Evolutionary conservation across 768 basidiomycete genomes (phyloP).

Genomic region (Calvatia gigantea): DNA sequence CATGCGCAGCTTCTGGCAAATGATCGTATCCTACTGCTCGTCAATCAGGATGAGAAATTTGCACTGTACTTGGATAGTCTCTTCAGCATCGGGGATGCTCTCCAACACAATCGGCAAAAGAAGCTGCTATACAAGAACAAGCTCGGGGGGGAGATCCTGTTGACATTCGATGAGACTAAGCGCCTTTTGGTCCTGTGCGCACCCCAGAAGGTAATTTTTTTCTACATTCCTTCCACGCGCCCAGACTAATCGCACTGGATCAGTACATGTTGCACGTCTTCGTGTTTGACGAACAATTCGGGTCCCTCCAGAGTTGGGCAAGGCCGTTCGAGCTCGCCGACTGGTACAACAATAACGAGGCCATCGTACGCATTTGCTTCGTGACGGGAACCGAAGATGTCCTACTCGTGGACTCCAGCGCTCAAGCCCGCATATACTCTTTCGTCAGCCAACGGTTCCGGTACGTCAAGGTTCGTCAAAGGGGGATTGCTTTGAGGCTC

Average conservation of each 20-base stretch:
- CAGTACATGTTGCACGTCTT: constrained; percentile 42
- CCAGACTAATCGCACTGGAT: neutral
- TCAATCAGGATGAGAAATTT: constrained; percentile 30
- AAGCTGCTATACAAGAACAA: constrained; percentile 36
- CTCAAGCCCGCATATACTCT: constrained; percentile 49
- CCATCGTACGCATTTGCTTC: constrained; percentile 32
- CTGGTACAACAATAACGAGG: constrained; percentile 35
- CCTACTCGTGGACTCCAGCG: constrained; percentile 40
- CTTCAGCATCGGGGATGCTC: constrained; percentile 25
- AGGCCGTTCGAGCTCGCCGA: constrained; percentile 32
- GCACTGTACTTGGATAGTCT: constrained; percentile 36
- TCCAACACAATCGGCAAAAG: constrained; percentile 24
- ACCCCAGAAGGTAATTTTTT: constrained; percentile 34
- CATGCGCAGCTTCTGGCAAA: constrained; percentile 36
- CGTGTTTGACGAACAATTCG: constrained; percentile 43
- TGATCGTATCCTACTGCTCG: constrained; percentile 37
- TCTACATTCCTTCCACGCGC: neutral
- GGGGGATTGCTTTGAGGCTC: too few relatives aligned
- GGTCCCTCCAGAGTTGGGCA: constrained; percentile 38
- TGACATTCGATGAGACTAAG: constrained; percentile 52
- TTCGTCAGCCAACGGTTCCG: constrained; percentile 50
- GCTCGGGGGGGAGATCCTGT: constrained; percentile 38
- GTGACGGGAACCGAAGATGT: constrained; percentile 51
- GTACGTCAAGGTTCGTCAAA: constrained; percentile 25
- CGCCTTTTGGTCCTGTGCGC: constrained; percentile 45